These are phyloP conservation scores for Colletotrichum noveboracense DNA, from an alignment of 2,329 filamentous ascomycete species.

Conservation along the genomic window DNA sequence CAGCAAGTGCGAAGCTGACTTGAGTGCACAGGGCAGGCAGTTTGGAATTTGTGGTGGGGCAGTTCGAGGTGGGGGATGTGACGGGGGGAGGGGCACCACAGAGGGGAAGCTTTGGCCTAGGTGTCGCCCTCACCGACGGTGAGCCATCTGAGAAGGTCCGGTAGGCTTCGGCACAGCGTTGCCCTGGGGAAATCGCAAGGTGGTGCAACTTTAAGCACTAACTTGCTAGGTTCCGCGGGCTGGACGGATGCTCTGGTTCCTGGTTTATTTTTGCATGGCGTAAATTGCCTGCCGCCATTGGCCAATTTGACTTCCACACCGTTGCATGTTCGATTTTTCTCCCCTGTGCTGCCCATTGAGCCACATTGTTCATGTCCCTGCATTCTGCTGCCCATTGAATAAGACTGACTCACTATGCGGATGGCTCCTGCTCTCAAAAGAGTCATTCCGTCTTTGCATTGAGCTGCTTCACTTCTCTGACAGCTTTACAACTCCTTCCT, in stretches of 20 bases:
- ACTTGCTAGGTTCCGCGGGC: not conserved
- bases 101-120: not conserved
- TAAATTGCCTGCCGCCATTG: not conserved
- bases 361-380: constrained; percentile 13
- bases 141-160: constrained; percentile 6
- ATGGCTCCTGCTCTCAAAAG: not conserved
- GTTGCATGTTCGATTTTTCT: constrained; percentile 9
- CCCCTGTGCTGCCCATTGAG: constrained; percentile 5
- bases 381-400: not conserved
- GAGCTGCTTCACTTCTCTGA: not conserved
- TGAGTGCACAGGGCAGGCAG: not conserved
- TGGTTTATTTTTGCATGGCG: not conserved
- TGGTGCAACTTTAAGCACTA: not conserved
- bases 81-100: not conserved
- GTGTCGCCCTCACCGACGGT: constrained; percentile 4
- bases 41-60: constrained; percentile 14
- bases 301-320: not conserved
- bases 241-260: constrained; percentile 16
- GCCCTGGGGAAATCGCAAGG: not conserved
- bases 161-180: constrained; percentile 17
- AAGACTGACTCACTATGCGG: constrained; percentile 6
- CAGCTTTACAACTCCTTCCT: not conserved
- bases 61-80: constrained; percentile 4
- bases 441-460: not conserved
- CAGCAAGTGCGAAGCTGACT: not conserved